phyloP scores from a whole-genome alignment of 164 flowering plant genomes.

The Warburgia ugandensis region DNA sequence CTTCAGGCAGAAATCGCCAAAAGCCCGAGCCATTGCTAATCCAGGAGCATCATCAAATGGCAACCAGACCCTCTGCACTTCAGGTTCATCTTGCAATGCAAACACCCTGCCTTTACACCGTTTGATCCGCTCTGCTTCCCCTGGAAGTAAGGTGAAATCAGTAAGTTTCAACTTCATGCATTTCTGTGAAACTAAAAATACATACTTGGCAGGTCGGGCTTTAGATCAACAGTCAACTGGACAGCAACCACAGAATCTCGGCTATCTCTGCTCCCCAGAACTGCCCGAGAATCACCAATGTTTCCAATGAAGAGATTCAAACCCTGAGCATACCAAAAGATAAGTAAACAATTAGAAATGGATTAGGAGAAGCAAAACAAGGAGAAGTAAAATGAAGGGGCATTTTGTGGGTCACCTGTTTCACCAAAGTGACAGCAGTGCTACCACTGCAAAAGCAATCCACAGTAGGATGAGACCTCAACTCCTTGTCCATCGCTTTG shows the following conservation, averaged over 20 bases:
- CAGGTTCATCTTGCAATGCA: slow-evolving; percentile 96
- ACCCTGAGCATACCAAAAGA: slow-evolving; percentile 41
- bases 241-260: slow-evolving; percentile 58
- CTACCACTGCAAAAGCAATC: slow-evolving; percentile 97
- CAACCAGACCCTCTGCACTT: slow-evolving; percentile 84
- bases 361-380: too few relatives aligned
- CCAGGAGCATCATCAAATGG: slow-evolving; percentile 89
- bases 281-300: slow-evolving; percentile 95
- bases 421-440: slow-evolving; percentile 81
- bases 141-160: too few relatives aligned
- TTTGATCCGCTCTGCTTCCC: slow-evolving; percentile 93
- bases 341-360: not conserved
- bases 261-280: slow-evolving; percentile 70
- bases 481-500: slow-evolving; percentile 89
- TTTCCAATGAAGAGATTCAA: slow-evolving; percentile 74
- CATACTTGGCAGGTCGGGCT: slow-evolving; percentile 89
- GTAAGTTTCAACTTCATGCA: not conserved
- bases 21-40: slow-evolving; percentile 98
- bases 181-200: too few relatives aligned
- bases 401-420: slow-evolving; percentile 47
- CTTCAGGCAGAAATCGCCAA: slow-evolving; percentile 96
- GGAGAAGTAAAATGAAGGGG: not conserved
- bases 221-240: slow-evolving; percentile 79
- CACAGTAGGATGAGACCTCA: slow-evolving; percentile 66
- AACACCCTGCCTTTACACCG: slow-evolving; percentile 90